Evolutionary conservation across 495 filamentous ascomycete genomes (phyloP), one percentile per base, ranked within the genome.

Genomic region (Stereocaulon alpinum): DNA sequence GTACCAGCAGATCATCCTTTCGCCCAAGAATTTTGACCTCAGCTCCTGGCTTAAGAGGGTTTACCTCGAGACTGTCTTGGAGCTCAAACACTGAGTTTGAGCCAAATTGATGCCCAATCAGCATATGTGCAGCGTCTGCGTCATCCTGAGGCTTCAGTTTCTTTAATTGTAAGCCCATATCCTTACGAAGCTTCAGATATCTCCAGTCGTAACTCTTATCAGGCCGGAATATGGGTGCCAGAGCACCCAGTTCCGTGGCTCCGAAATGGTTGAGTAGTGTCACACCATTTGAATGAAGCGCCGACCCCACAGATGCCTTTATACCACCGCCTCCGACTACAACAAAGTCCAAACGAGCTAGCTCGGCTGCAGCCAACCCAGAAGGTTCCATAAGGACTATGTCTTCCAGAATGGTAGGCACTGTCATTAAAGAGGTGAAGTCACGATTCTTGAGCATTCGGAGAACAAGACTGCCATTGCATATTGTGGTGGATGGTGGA

Each of bases 341-440:
- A 11, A 79, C 70, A 59, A 75, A 79, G 22, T 74, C 63, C 2
- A 79, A 66, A 1, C 18, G 3, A 4, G 48, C 40, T 12, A 78
- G 67, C 17, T 53, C 59, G 4, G 56, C 18, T n/a, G 66, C 24
- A 56, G 12, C 64, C 69, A 24, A 61, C 55, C 5, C 66, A 1
- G 60, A 6, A 73, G 53, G 3, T 59, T 62, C 7, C 68, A 53
- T 32, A 7, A n/a, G 34, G n/a, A 15, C n/a, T 12, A 77, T 68
- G 6, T 78, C 76, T 34, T 77, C 76, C 0, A 78, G 60, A n/a
- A 77, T 74, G 0, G 66, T 72, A 1, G 76, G 76, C 9, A 77
- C 76, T 0, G 74, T 72, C 72, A 78, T 76, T 20, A 78, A 58
- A 4, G 73, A 73, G 18, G 60, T 50, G 4, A 70, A 67, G 9